These are phyloP conservation scores for Helichrysum umbraculigerum DNA, from an alignment of 129 eudicot species.

Conservation along the genomic window DNA sequence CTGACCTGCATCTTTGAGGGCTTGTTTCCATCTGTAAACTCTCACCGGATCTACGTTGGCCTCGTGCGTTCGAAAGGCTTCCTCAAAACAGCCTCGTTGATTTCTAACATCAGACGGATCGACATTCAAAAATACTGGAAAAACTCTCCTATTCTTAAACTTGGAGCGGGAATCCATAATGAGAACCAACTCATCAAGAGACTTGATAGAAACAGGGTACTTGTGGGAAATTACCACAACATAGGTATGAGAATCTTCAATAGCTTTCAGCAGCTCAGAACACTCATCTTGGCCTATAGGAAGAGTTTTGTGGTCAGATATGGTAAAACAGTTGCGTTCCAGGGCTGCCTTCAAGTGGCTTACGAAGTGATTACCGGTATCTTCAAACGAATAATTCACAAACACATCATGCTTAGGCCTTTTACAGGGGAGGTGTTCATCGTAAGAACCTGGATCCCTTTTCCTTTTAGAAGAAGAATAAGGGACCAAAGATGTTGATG, in stretches of 20 bases:
- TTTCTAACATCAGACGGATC: neutral
- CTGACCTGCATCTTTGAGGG: neutral
- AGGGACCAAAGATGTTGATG: too few relatives aligned
- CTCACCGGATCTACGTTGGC: neutral
- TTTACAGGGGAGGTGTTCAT: neutral
- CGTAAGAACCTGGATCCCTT: neutral
- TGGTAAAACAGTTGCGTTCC: neutral
- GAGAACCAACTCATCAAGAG: neutral
- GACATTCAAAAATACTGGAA: neutral
- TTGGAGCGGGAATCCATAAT: neutral
- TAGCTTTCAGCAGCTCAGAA: too few relatives aligned
- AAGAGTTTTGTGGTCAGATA: neutral
- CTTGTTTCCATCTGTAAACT: neutral
- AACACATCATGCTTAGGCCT: conserved; percentile 6
- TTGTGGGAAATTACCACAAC: neutral
- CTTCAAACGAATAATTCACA: neutral
- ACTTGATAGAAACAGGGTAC: neutral
- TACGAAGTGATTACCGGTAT: too few relatives aligned
- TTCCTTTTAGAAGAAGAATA: neutral
- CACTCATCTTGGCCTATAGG: neutral
- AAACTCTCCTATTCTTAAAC: neutral
- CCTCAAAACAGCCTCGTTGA: neutral
- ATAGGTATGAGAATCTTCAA: too few relatives aligned
- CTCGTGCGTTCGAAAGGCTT: neutral
- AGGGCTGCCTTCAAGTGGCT: conserved; percentile 2